Evolutionary conservation across 208 protist genomes (phyloP).

Genomic region (Leishmania turanica): DNA sequence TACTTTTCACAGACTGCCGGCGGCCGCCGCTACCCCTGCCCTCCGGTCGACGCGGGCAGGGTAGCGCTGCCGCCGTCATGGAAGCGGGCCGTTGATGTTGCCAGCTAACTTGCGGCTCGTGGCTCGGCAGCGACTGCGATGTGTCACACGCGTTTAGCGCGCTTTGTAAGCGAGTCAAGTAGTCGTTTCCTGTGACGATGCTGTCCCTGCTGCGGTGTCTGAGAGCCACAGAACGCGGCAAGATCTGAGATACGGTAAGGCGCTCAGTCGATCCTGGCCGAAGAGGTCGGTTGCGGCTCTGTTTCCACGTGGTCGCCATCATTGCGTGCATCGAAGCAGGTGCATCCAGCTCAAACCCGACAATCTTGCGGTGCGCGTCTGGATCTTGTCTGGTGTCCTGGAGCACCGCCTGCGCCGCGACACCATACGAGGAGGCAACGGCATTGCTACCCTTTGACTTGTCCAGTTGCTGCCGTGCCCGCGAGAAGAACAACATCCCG

Average conservation of each 20-base stretch:
- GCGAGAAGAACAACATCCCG: constrained; percentile 18
- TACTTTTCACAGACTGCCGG: not conserved
- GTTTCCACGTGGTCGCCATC: not conserved
- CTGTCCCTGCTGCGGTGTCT: not conserved
- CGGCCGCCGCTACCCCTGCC: not conserved
- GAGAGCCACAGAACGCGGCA: not conserved
- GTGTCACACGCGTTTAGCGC: constrained; percentile 9
- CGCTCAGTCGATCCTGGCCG: not conserved
- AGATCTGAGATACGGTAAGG: too few relatives aligned
- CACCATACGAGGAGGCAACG: constrained; percentile 1
- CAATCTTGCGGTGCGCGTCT: not conserved
- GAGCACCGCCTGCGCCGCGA: constrained; percentile 7
- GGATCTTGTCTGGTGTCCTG: not conserved
- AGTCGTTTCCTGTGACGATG: not conserved
- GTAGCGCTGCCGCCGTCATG: not conserved
- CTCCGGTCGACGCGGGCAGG: not conserved
- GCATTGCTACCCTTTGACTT: not conserved
- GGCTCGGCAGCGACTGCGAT: not conserved
- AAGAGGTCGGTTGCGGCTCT: not conserved
- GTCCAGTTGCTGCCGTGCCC: constrained; percentile 2
- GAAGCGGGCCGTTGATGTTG: not conserved
- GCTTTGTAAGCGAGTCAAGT: constrained; percentile 15
- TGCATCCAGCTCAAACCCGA: constrained; percentile 16
- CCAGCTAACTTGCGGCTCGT: not conserved
- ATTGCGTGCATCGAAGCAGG: constrained; percentile 1